Evolutionary conservation across 192 early-diverging fungal genomes (phyloP), one percentile per base, ranked within the genome.

Genomic region (Endogone sp.): DNA sequence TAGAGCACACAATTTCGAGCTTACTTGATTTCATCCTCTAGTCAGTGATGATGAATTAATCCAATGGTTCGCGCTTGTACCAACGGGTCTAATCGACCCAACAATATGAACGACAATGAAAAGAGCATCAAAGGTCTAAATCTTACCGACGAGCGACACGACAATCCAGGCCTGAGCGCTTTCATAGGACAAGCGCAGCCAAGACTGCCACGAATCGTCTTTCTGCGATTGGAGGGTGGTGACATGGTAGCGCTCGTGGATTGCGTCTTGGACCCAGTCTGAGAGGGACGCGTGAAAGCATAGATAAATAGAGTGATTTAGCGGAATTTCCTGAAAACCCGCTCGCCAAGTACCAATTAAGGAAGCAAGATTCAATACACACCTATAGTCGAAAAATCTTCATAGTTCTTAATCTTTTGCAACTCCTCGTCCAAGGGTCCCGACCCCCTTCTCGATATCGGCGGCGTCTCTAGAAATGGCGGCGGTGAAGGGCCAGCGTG

Each of bases 111-210:
- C n/a, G n/a, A n/a, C n/a, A n/a, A n/a, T n/a, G n/a, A n/a, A n/a
- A n/a, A n/a, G n/a, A n/a, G n/a, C n/a, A n/a, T n/a, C n/a, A n/a
- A n/a, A n/a, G n/a, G n/a, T n/a, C n/a, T n/a, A n/a, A n/a, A n/a
- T n/a, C 81, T 75, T 81, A 72, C 93, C 93, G n/a, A 92, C 89
- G 10, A 92, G 66, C 3, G 87, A 82, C 2, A 96, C 84, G 8
- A 98, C 89, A 57, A 94, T 79, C 96, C 95, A 96, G 2, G 92
- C 84, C 77, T 94, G 92, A 26, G 83, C 77, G 22, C 90, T 82
- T 62, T 95, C 91, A 74, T 85, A 90, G 3, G 81, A 82, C 25
- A 84, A 72, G n/a, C 65, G 62, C 23, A 79, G 56, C 72, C 82
- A 82, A 0, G 79, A 79, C n/a, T 64, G 64, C 86, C 85, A 88